phyloP scores from a whole-genome alignment of 2,329 filamentous ascomycete species.

The Orbilia quercus region DNA sequence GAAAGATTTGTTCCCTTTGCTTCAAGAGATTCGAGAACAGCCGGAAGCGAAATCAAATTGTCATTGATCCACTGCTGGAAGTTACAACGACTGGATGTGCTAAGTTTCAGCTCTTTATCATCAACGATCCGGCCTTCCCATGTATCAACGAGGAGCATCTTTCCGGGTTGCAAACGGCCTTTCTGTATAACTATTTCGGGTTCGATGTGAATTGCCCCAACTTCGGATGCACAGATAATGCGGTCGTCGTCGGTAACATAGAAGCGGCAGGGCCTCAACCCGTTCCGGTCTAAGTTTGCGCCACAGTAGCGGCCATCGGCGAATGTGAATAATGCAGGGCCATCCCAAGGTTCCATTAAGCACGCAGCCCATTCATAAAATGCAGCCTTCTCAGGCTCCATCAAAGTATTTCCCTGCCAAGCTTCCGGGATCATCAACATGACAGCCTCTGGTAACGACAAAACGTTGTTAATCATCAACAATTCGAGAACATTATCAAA shows the following conservation, averaged over 20 bases:
- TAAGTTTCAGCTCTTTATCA: slow-evolving; percentile 88
- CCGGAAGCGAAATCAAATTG: slow-evolving; percentile 83
- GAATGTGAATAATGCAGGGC: slow-evolving; percentile 95
- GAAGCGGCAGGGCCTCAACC: slow-evolving; percentile 93
- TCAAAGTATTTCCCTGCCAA: slow-evolving; percentile 91
- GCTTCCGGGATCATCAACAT: slow-evolving; percentile 99
- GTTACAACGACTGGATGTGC: slow-evolving; percentile 85
- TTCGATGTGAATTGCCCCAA: slow-evolving; percentile 90
- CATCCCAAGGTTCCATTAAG: slow-evolving; percentile 99
- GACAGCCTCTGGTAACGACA: slow-evolving; percentile 93
- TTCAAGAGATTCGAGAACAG: slow-evolving; percentile 73
- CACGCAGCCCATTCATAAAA: slow-evolving; percentile 99
- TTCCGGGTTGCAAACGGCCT: slow-evolving; percentile 90
- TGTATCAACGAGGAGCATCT: slow-evolving; percentile 96
- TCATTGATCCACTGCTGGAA: slow-evolving; percentile 89
- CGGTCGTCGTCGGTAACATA: slow-evolving; percentile 97
- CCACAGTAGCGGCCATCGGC: slow-evolving; percentile 96
- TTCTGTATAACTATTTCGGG: slow-evolving; percentile 91
- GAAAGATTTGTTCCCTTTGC: slow-evolving; percentile 72
- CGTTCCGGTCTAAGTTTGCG: slow-evolving; percentile 95
- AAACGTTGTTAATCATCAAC: slow-evolving; percentile 91
- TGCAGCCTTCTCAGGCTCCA: slow-evolving; percentile 94
- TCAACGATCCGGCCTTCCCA: slow-evolving; percentile 91
- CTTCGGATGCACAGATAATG: slow-evolving; percentile 96
- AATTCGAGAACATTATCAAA: slow-evolving; percentile 97